phyloP scores from a whole-genome alignment of 805 yeast species.

The Saturnispora hagleri region DNA sequence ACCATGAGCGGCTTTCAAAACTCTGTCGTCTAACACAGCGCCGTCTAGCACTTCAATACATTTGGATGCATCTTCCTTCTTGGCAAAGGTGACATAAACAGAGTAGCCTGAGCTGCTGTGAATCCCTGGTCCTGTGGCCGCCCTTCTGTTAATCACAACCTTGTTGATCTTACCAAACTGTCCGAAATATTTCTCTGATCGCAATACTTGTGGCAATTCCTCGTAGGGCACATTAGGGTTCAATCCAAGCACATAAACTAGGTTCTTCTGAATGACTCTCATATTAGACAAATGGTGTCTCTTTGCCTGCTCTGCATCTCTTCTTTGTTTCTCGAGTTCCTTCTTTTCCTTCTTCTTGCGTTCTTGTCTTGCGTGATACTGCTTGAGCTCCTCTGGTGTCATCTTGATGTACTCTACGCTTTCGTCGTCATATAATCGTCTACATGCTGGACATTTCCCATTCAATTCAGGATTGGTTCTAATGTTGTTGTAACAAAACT shows the following conservation, averaged over 20 bases:
- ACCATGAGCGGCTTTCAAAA: slow-evolving; percentile 92
- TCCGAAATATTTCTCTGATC: slow-evolving; percentile 94
- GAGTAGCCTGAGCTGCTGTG: slow-evolving; percentile 67
- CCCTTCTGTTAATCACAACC: slow-evolving; percentile 80
- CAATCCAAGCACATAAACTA: slow-evolving; percentile 92
- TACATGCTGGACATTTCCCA: slow-evolving; percentile 96
- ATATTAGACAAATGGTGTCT: slow-evolving; percentile 92
- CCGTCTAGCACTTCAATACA: slow-evolving; percentile 93
- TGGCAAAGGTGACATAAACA: slow-evolving; percentile 88
- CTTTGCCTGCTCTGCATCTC: slow-evolving; percentile 75
- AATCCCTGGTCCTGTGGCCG: slow-evolving; percentile 37
- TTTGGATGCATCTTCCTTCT: slow-evolving; percentile 89
- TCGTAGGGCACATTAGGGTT: slow-evolving; percentile 85
- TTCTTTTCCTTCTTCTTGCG: slow-evolving; percentile 75
- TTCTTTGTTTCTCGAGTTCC: slow-evolving; percentile 83
- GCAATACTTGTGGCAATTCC: slow-evolving; percentile 68
- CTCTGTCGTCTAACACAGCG: slow-evolving; percentile 82
- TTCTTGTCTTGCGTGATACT: slow-evolving; percentile 71
- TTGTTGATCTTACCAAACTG: slow-evolving; percentile 94
- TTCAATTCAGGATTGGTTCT: slow-evolving; percentile 91
- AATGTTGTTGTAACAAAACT: slow-evolving; percentile 94
- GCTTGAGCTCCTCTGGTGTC: slow-evolving; percentile 78
- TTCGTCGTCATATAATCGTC: slow-evolving; percentile 89
- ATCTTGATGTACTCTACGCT: slow-evolving; percentile 79
- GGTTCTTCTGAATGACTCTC: slow-evolving; percentile 95